Evolutionary conservation across 1,284 basidiomycete species (phyloP).

Genomic region (Naganishia albida): DNA sequence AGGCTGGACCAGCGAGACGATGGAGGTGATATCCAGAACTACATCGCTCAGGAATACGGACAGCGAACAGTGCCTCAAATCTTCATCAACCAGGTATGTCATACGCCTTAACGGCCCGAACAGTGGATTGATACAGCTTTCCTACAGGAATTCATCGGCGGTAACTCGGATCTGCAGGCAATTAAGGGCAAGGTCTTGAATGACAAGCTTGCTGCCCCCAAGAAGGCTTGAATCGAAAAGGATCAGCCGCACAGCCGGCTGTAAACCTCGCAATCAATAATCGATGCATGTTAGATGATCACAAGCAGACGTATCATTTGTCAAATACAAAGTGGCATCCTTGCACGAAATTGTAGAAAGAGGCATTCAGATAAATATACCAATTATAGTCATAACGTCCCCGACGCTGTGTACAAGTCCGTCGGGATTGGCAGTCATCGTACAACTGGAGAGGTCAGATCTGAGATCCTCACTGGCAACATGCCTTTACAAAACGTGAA

Average conservation of each 20-base stretch:
- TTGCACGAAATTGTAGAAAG: no score
- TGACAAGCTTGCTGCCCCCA: slow-evolving; percentile 42
- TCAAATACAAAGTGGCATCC: no score
- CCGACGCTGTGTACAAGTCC: no score
- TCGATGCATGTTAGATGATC: no score
- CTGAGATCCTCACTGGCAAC: no score
- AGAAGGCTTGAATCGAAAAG: slow-evolving; percentile 29
- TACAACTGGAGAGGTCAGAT: no score
- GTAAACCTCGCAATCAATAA: neutral
- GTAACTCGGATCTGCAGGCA: slow-evolving; percentile 51
- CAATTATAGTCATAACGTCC: no score
- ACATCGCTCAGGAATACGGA: slow-evolving; percentile 48
- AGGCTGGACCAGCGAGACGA: slow-evolving; percentile 52
- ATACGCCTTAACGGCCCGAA: no score
- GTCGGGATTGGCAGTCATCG: no score
- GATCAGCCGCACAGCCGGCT: slow-evolving; percentile 10
- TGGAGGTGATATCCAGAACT: slow-evolving; percentile 51
- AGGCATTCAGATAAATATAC: neutral
- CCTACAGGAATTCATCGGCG: slow-evolving; percentile 51
- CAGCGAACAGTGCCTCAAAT: slow-evolving; percentile 53
- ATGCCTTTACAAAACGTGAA: neutral
- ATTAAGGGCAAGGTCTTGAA: slow-evolving; percentile 46
- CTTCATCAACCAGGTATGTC: slow-evolving; percentile 43
- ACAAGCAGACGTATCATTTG: no score
- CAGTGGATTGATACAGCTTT: neutral